Conservation (phyloP, 2,329 filamentous ascomycete genomes). For the Phyllosticta ampelicida region DNA sequence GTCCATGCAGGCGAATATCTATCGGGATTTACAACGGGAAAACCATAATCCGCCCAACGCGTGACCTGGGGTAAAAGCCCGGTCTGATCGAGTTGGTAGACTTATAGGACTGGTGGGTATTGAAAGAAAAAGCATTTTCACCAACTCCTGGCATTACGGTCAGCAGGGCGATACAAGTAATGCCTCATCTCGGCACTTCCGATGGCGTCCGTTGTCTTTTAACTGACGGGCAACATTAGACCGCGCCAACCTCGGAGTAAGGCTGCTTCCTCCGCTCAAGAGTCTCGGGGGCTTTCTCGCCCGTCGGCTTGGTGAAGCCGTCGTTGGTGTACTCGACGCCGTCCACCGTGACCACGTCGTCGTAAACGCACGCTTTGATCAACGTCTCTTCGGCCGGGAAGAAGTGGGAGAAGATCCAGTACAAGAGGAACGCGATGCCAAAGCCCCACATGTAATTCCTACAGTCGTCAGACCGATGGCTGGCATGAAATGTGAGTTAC, state of each 20-base stretch:
- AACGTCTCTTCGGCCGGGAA: slow-evolving; percentile 24
- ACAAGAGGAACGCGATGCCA: slow-evolving; percentile 24
- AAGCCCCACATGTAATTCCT: slow-evolving; percentile 27
- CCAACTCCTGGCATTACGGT: no score
- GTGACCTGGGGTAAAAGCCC: no score
- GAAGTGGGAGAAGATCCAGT: slow-evolving; percentile 21
- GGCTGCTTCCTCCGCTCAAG: neutral
- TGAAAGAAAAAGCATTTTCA: no score
- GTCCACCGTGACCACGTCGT: slow-evolving; percentile 21
- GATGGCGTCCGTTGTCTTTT: no score
- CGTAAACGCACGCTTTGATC: slow-evolving; percentile 17
- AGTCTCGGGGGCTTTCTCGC: neutral
- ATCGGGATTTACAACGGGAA: no score
- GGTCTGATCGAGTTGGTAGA: no score
- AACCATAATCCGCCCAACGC: no score
- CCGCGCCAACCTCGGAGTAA: neutral
- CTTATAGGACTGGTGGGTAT: no score
- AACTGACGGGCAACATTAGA: neutral
- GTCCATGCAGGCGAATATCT: no score
- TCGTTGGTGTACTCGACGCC: slow-evolving; percentile 4
- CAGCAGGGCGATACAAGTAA: no score
- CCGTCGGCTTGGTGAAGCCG: neutral
- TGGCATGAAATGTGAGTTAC: neutral
- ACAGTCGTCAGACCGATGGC: neutral
- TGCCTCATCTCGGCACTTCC: no score